A percentile compares a stretch with the other conserved stretches of the same genome.
These are phyloP conservation scores for Aquanectria penicillioides DNA, from an alignment of 2,329 filamentous ascomycete genomes.

Conservation along the genomic window DNA sequence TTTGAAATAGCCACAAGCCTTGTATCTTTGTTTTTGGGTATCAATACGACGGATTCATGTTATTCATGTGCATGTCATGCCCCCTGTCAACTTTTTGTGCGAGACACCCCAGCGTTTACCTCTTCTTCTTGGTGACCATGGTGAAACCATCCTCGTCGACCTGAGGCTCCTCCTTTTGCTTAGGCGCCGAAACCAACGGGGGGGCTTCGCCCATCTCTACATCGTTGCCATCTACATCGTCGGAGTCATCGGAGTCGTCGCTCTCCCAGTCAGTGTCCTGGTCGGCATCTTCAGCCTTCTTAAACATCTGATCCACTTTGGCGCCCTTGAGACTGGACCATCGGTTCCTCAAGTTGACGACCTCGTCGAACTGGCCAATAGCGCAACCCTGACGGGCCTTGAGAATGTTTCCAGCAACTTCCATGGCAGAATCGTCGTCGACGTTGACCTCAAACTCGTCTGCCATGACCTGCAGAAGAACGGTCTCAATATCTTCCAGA, in stretches of 20 bases:
- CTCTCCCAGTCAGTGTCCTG: slow-evolving; percentile 71
- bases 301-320: slow-evolving; percentile 63
- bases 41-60: slow-evolving; percentile 38
- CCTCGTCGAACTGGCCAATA: slow-evolving; percentile 72
- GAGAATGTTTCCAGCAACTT: slow-evolving; percentile 79
- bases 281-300: slow-evolving; percentile 64
- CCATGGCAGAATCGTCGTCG: slow-evolving; percentile 85
- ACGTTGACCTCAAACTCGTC: slow-evolving; percentile 96
- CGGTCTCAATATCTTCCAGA: slow-evolving; percentile 81
- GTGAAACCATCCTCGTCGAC: slow-evolving; percentile 86
- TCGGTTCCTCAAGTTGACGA: slow-evolving; percentile 70
- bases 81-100: slow-evolving; percentile 13
- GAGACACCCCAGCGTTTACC: slow-evolving; percentile 49
- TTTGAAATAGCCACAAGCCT: slow-evolving; percentile 27
- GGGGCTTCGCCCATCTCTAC: slow-evolving; percentile 78
- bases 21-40: slow-evolving; percentile 41
- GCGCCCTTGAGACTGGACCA: slow-evolving; percentile 71
- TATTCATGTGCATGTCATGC: slow-evolving; percentile 17
- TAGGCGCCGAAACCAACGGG: slow-evolving; percentile 63
- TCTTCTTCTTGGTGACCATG: slow-evolving; percentile 76
- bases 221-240: slow-evolving; percentile 65
- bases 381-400: slow-evolving; percentile 71
- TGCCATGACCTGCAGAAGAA: slow-evolving; percentile 88
- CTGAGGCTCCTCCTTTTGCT: slow-evolving; percentile 74
- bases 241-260: slow-evolving; percentile 70